Evolutionary conservation across 441 rosid species (phyloP), one percentile per base, ranked within the genome.

Genomic region (Metrosideros polymorpha): DNA sequence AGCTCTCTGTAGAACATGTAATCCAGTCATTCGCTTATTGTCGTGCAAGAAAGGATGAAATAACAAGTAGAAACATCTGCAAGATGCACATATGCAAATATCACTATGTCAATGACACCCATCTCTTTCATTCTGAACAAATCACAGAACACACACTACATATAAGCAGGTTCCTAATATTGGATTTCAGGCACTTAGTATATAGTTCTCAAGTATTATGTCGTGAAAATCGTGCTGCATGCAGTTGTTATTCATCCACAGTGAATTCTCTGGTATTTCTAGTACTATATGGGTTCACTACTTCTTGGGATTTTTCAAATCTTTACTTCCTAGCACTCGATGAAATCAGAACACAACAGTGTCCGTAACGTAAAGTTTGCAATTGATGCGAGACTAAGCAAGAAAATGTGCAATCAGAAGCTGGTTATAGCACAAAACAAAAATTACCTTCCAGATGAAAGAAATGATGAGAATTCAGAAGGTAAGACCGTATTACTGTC

Each of bases 391-490:
- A 83, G 43, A 53, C 45, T 83, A 53, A 52, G 19, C 42, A 32
- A 14, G 27, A 32, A 52, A 53, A 52, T 1, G 4, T 53, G 59
- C 43, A 83, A 71, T 71, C n/a, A 39, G 79, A 39, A 22, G 79
- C 42, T 12, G 79, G 47, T 71, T 22, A 71, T 71, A 71, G 45
- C 79, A 10, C 9, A 22, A 35, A 71, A 71, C n/a, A 39, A 71
- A 39, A 13, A 84, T 82, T 91, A 96, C 98, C 99, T 94, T 91
- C 92, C 95, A 0, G 92, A 92, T 51, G 90, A 91, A 86, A 96
- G 93, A 90, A 95, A 93, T 54, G 94, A 92, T 83, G 85, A 82
- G 86, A 96, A 91, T 77, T 92, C 90, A 82, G 85, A 47, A 83
- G 92, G 95, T 13, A 91, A 87, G 47, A 88, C 90, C 85, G 90